Evolutionary conservation across 345 rosid species (phyloP).

Genomic region (Gossypium anomalum): DNA sequence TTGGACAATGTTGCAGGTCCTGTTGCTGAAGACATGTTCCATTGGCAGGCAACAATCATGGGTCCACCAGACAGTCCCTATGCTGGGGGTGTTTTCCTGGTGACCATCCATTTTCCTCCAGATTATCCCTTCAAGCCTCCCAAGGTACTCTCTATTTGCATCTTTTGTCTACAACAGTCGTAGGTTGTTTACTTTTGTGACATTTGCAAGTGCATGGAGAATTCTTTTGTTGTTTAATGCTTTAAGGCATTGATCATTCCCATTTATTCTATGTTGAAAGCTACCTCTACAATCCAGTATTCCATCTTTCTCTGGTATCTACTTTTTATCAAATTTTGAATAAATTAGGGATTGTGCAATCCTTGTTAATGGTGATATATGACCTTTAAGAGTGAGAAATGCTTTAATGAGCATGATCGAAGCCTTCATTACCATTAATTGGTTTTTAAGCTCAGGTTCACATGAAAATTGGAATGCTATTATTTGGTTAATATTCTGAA

Average conservation of each 20-base stretch:
- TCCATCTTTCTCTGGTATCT: no score
- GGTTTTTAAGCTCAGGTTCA: no score
- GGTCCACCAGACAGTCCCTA: constrained; percentile 86
- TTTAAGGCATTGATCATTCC: not conserved
- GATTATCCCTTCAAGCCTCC: constrained; percentile 87
- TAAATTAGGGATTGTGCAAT: not conserved
- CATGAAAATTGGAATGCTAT: no score
- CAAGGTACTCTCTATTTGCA: constrained; percentile 31
- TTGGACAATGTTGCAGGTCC: constrained; percentile 45
- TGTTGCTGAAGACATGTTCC: constrained; percentile 84
- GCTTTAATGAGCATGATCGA: constrained; percentile 1
- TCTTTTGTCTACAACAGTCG: not conserved
- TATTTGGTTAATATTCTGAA: not conserved
- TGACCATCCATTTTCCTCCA: constrained; percentile 75
- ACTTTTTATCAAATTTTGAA: not conserved
- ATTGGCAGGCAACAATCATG: constrained; percentile 86
- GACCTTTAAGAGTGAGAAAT: not conserved
- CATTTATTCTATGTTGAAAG: not conserved
- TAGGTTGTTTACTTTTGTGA: not conserved
- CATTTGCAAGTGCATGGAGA: not conserved
- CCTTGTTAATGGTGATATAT: not conserved
- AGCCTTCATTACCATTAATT: not conserved
- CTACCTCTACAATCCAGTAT: not conserved
- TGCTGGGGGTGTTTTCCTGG: constrained; percentile 74
- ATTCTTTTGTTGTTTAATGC: not conserved